A percentile compares a stretch with the other conserved stretches of the same genome.
Evolutionary conservation across 2,329 filamentous ascomycete species (phyloP).

Genomic region (Orbilia oligospora): DNA sequence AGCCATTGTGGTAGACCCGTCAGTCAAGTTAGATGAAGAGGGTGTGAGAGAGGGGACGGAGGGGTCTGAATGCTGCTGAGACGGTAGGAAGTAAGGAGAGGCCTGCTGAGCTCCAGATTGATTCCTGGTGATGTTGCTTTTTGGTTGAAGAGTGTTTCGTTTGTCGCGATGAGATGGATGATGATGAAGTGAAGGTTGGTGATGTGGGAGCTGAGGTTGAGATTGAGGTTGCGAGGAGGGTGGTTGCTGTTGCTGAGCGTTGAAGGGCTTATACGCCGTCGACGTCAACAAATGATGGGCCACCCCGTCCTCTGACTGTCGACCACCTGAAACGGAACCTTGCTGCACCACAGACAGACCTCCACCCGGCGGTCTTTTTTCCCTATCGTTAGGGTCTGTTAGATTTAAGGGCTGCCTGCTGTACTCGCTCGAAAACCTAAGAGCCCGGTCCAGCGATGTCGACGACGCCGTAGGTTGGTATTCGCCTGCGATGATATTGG

Average conservation of each 20-base stretch:
- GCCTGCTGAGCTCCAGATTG: constrained; percentile 35
- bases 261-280: constrained; percentile 34
- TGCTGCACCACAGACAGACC: constrained; percentile 43
- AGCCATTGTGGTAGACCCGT: constrained; percentile 48
- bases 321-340: constrained; percentile 59
- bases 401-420: constrained; percentile 59
- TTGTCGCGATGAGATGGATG: constrained; percentile 41
- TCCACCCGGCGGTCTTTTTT: constrained; percentile 51
- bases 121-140: constrained; percentile 40
- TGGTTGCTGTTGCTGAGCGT: constrained; percentile 30
- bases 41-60: constrained; percentile 43
- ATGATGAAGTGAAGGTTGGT: constrained; percentile 27
- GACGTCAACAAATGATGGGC: constrained; percentile 58
- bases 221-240: constrained; percentile 25
- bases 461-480: constrained; percentile 38
- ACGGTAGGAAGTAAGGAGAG: constrained; percentile 42
- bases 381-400: constrained; percentile 46
- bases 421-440: constrained; percentile 57
- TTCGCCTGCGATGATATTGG: constrained; percentile 41
- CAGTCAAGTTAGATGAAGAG: constrained; percentile 26
- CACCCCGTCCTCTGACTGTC: constrained; percentile 56
- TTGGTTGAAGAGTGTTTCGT: constrained; percentile 54
- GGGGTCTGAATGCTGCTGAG: constrained; percentile 50
- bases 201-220: constrained; percentile 23
- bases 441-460: constrained; percentile 56